Evolutionary conservation across 768 basidiomycete species (phyloP).

Genomic region (Podaxis mareebaensis): DNA sequence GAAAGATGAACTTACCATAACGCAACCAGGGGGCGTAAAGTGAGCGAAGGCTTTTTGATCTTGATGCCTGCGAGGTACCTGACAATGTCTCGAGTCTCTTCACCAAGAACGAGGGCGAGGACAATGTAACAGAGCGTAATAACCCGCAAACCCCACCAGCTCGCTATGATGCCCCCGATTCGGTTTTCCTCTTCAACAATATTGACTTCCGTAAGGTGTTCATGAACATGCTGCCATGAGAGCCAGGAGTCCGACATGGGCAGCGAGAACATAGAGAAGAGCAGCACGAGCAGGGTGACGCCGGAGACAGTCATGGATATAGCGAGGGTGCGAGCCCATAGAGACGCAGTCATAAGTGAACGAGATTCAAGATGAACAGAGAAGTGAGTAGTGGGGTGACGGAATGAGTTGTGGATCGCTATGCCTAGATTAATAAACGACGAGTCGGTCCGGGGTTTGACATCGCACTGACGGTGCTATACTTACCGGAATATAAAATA

Average conservation of each 20-base stretch:
- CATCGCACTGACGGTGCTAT: too few species aligned
- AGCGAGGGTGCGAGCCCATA: slow-evolving; percentile 59
- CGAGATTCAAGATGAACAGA: slow-evolving; percentile 39
- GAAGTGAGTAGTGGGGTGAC: slow-evolving; percentile 26
- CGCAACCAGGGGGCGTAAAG: slow-evolving; percentile 1
- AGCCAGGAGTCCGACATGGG: slow-evolving; percentile 36
- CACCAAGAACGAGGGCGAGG: slow-evolving; percentile 36
- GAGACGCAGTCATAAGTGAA: slow-evolving; percentile 40
- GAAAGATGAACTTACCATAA: not conserved
- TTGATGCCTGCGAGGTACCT: slow-evolving; percentile 30
- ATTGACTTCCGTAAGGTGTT: slow-evolving; percentile 36
- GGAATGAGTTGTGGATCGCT: slow-evolving; percentile 33
- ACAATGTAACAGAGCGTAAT: slow-evolving; percentile 40
- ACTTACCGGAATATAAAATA: slow-evolving; percentile 42
- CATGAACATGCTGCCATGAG: slow-evolving; percentile 50
- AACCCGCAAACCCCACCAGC: slow-evolving; percentile 43
- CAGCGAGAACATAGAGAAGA: slow-evolving; percentile 39
- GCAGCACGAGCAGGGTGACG: slow-evolving; percentile 38
- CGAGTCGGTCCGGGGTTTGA: not conserved
- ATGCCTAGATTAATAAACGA: slow-evolving; percentile 27
- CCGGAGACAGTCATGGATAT: slow-evolving; percentile 46
- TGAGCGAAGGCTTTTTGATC: not conserved
- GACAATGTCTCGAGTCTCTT: slow-evolving; percentile 36
- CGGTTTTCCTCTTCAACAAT: slow-evolving; percentile 29
- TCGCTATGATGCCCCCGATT: slow-evolving; percentile 26